Base-by-base conservation (phyloP, 202 grass and related monocot genomes). In the Panicum hallii region DNA sequence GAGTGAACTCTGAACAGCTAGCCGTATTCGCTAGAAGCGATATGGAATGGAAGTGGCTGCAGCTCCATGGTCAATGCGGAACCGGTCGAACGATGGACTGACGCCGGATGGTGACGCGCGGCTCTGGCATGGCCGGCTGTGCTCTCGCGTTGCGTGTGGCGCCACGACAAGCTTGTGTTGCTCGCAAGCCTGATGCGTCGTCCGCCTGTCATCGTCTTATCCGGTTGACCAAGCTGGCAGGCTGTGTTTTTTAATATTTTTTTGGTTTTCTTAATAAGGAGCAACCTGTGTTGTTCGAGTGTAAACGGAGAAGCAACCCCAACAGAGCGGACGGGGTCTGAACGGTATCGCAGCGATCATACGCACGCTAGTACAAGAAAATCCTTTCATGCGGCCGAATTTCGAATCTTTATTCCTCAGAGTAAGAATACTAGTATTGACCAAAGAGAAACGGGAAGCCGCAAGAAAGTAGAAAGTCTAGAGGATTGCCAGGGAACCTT, bases 361-460 rank as follows among this genome's bases (percentile, higher is more conserved):
- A 40, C 49, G 72, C 5, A 75, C 12, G 50, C 32, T 11, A 13
- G 20, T 12, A 4, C 20, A 74, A 68, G 0, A 6, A 54, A 12
- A 52, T 76, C 66, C 23, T 44, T 58, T 77, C 15, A 32, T 62
- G 63, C 63, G 16, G 74, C 78, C 79, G 13, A 72, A 55, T 14
- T 64, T 81, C 28, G 23, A 77, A 69, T 16, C 32, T 43, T 79
- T 66, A 62, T 86, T 40, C 16, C 16, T 63, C 12, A 10, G 9
- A 52, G 54, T 49, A 50, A 48, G 7, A 11, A 36, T 60, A 60
- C 22, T 23, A 55, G 36, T 38, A 38, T 38, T 50, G 32, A 55
- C 78, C 30, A 68, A 40, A 13, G 0, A 32, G 30, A 22, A 22
- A 74, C 5, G 43, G 20, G 17, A 30, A 48, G 57, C 52, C 7